Evolutionary conservation across 345 rosid species (phyloP).

Genomic region (Cardamine chenopodiifolia): DNA sequence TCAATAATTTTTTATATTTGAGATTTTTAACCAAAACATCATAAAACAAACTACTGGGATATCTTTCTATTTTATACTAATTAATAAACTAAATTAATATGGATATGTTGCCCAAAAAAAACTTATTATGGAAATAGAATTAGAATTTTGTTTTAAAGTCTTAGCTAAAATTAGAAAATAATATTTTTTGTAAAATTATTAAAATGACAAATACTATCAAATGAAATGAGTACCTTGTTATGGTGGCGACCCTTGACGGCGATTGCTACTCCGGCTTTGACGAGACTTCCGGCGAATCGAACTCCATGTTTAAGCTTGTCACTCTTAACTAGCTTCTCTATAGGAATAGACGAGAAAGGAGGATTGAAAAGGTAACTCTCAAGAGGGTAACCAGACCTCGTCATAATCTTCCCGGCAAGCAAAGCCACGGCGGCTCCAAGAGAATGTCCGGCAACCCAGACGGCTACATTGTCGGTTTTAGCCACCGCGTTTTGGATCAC

Average conservation of each 20-base stretch:
- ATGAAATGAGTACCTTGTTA: constrained; percentile 1
- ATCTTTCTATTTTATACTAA: too few species aligned
- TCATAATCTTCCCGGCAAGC: constrained; percentile 65
- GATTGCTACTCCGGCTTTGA: constrained; percentile 62
- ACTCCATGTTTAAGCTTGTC: constrained; percentile 57
- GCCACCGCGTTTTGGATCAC: constrained; percentile 50
- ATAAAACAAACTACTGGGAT: not conserved
- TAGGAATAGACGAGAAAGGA: constrained; percentile 65
- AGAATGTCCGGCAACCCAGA: constrained; percentile 75
- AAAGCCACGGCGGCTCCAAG: constrained; percentile 75
- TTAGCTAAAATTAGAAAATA: not conserved
- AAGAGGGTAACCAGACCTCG: constrained; percentile 47
- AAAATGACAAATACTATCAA: not conserved
- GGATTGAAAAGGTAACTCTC: constrained; percentile 66
- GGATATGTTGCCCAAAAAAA: not conserved
- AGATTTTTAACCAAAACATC: not conserved
- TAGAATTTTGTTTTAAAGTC: not conserved
- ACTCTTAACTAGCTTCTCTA: constrained; percentile 51
- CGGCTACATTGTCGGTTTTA: constrained; percentile 43
- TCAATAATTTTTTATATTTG: too few species aligned
- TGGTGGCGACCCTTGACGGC: constrained; percentile 49
- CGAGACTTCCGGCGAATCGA: constrained; percentile 54
- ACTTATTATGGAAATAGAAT: not conserved
- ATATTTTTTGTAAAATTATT: not conserved
- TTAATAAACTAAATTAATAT: too few species aligned